phyloP scores from a whole-genome alignment of 2,329 filamentous ascomycete species.

The Apiospora arundinis region DNA sequence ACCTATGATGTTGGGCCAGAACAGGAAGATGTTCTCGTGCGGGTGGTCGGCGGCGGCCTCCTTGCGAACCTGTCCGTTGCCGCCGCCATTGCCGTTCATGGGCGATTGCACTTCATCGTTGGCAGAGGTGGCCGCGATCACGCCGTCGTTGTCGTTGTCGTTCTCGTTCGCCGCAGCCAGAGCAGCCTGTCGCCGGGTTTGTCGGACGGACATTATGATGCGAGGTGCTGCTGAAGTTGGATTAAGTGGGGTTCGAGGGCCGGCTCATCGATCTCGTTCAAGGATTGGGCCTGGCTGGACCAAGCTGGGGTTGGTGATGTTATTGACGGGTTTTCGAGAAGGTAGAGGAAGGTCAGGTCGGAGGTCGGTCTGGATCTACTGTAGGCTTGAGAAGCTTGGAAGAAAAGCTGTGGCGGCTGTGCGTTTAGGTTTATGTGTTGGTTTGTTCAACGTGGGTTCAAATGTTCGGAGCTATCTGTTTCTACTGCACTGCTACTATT shows the following conservation, averaged over 20 bases:
- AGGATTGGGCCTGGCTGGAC: not conserved
- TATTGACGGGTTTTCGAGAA: not conserved
- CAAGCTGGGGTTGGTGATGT: not conserved
- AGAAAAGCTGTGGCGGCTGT: not conserved
- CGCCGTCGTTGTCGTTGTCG: slow-evolving; percentile 31
- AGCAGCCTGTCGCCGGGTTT: slow-evolving; percentile 47
- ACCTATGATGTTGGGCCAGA: slow-evolving; percentile 85
- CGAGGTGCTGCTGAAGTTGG: slow-evolving; percentile 7
- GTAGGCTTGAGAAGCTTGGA: not conserved
- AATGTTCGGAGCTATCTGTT: slow-evolving; percentile 6
- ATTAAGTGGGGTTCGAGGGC: slow-evolving; percentile 16
- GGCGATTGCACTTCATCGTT: slow-evolving; percentile 22
- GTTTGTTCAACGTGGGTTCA: slow-evolving; percentile 12
- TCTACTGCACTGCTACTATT: slow-evolving; percentile 7
- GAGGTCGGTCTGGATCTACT: too few species aligned
- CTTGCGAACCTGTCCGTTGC: slow-evolving; percentile 37
- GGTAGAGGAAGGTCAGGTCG: not conserved
- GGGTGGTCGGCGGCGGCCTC: slow-evolving; percentile 41
- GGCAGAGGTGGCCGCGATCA: slow-evolving; percentile 10
- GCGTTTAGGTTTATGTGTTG: not conserved
- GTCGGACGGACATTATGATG: slow-evolving; percentile 45
- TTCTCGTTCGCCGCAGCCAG: slow-evolving; percentile 39
- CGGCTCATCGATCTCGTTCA: slow-evolving; percentile 12
- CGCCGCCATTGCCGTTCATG: slow-evolving; percentile 56
- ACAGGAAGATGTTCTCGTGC: slow-evolving; percentile 80